Evolutionary conservation across 192 early-diverging fungal species (phyloP).

Genomic region (Backusella psychrophila): DNA sequence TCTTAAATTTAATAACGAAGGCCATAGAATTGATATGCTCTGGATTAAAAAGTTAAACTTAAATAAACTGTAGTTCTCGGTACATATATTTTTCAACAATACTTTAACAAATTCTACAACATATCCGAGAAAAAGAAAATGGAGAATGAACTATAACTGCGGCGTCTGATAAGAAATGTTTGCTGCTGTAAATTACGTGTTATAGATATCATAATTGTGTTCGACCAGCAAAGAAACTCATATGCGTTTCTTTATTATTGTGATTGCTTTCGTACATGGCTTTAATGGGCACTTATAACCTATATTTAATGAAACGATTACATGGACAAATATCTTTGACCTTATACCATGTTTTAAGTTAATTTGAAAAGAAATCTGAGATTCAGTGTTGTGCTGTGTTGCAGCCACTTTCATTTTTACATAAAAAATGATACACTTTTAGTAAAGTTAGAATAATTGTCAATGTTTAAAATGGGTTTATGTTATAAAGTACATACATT

Average conservation of each 20-base stretch:
- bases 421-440: neutral
- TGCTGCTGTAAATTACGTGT: neutral
- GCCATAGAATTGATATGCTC: neutral
- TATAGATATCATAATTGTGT: neutral
- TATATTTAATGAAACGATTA: neutral
- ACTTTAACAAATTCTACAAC: neutral
- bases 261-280: neutral
- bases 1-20: neutral
- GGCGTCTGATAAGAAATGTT: neutral
- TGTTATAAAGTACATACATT: too few relatives aligned
- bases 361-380: neutral
- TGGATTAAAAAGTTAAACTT: too few relatives aligned
- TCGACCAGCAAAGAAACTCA: neutral
- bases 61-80: neutral
- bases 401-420: neutral
- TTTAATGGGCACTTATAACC: too few relatives aligned
- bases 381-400: neutral
- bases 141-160: neutral
- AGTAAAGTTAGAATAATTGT: neutral
- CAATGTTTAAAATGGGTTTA: too few relatives aligned
- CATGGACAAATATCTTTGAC: neutral
- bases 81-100: neutral
- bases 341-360: neutral
- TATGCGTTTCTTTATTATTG: neutral
- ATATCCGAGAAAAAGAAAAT: slow-evolving; percentile 1